Evolutionary conservation across 495 filamentous ascomycete species (phyloP).

Genomic region (Acidomyces sp.): DNA sequence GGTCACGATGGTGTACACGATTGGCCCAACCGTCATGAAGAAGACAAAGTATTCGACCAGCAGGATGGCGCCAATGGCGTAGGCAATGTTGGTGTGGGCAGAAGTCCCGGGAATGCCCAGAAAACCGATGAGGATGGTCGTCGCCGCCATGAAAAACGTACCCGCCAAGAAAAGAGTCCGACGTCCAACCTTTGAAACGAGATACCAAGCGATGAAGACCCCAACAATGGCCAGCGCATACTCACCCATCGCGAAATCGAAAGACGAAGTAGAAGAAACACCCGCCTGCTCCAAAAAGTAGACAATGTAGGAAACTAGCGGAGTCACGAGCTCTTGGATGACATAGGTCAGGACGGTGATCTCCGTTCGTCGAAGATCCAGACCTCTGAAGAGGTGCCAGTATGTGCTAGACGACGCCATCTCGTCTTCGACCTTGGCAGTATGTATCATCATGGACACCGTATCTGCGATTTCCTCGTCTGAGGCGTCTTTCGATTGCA

Average conservation of each 20-base stretch:
- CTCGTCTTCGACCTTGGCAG: conserved; percentile 26
- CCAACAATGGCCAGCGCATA: not conserved
- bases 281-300: too few species aligned
- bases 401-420: conserved; percentile 24
- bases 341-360: conserved; percentile 46
- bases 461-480: conserved; percentile 28
- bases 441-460: conserved; percentile 29
- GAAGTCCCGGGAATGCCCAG: too few species aligned
- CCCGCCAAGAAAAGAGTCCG: not conserved
- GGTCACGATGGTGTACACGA: too few species aligned
- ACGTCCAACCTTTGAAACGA: not conserved
- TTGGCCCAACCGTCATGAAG: too few species aligned
- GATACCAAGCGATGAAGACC: not conserved
- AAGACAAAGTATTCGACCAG: too few species aligned
- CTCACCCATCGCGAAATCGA: too few species aligned
- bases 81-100: too few species aligned
- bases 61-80: too few species aligned
- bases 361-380: conserved; percentile 28
- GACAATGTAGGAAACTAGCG: too few species aligned
- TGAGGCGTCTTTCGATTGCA: conserved; percentile 19
- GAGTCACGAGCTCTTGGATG: too few species aligned
- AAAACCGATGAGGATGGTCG: too few species aligned
- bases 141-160: not conserved
- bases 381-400: conserved; percentile 27
- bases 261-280: too few species aligned